Percentiles rank a stretch among this genome's conserved stretches.
Conservation (phyloP, 2,329 filamentous ascomycete genomes). For the Graphiopsis chlorocephala region DNA sequence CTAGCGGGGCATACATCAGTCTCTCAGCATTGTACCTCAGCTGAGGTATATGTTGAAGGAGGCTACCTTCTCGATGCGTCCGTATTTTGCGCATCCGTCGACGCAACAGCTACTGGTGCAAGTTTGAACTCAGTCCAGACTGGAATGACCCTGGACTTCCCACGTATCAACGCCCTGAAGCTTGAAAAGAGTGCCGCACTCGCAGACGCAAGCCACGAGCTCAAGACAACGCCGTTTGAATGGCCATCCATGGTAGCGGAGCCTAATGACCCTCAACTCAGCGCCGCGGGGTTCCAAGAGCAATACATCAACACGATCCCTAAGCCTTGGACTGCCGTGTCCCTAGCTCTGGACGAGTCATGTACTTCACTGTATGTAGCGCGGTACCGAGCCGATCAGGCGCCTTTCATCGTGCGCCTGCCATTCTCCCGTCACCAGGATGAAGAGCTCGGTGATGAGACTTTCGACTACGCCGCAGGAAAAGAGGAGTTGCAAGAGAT, state of each 20-base stretch:
- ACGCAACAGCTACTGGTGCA: not conserved
- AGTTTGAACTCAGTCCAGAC: not conserved
- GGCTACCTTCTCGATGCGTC: constrained; percentile 1
- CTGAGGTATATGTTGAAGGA: constrained; percentile 9
- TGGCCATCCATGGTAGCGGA: constrained; percentile 35
- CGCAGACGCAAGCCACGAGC: constrained; percentile 46
- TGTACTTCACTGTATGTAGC: constrained; percentile 83
- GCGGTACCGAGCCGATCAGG: constrained; percentile 71
- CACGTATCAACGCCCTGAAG: constrained; percentile 65
- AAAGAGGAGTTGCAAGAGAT: constrained; percentile 78
- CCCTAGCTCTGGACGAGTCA: constrained; percentile 77
- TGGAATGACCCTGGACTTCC: not conserved
- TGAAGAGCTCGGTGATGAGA: constrained; percentile 73
- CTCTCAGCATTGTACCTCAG: not conserved
- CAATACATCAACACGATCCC: constrained; percentile 87
- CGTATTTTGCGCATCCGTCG: not conserved
- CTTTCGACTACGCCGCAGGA: constrained; percentile 80
- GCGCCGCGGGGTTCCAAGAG: constrained; percentile 59
- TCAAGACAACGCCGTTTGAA: constrained; percentile 36
- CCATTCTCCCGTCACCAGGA: constrained; percentile 80
- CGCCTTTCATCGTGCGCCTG: constrained; percentile 81
- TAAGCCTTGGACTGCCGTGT: constrained; percentile 77
- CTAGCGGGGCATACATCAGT: not conserved
- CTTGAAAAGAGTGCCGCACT: constrained; percentile 59
- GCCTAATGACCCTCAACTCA: constrained; percentile 24